phyloP scores from a whole-genome alignment of 345 rosid genomes.

The Gossypium sturtianum region DNA sequence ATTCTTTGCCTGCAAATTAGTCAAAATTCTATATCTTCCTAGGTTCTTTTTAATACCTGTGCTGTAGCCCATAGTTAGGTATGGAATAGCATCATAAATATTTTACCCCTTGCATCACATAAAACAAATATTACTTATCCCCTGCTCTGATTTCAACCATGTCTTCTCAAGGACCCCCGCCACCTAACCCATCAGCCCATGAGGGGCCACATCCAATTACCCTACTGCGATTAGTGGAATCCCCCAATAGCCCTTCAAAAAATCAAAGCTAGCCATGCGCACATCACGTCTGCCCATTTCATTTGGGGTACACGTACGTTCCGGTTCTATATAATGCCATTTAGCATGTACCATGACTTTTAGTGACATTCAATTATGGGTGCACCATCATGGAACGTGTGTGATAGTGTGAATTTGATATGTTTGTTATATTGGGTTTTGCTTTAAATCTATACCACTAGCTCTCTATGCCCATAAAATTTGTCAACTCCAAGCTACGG shows the following conservation, averaged over 20 bases:
- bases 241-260: not conserved
- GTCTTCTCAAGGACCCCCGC: not conserved
- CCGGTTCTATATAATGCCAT: not conserved
- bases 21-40: no score
- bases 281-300: not conserved
- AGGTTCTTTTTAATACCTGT: no score
- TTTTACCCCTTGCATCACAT: no score
- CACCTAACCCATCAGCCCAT: not conserved
- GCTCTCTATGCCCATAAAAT: conserved; percentile 1
- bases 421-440: not conserved
- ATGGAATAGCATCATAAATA: no score
- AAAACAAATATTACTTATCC: no score
- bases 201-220: not conserved
- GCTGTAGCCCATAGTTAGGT: no score
- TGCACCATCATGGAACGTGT: conserved; percentile 8
- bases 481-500: not conserved
- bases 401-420: not conserved
- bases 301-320: not conserved
- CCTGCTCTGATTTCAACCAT: not conserved
- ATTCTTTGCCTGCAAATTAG: not conserved
- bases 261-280: not conserved
- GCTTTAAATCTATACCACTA: conserved; percentile 22
- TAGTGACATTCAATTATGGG: not conserved
- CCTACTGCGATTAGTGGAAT: not conserved
- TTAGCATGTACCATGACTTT: not conserved